Evolutionary conservation across 352 stramenopile genomes (phyloP).

Genomic region (Plasmopara muralis): DNA sequence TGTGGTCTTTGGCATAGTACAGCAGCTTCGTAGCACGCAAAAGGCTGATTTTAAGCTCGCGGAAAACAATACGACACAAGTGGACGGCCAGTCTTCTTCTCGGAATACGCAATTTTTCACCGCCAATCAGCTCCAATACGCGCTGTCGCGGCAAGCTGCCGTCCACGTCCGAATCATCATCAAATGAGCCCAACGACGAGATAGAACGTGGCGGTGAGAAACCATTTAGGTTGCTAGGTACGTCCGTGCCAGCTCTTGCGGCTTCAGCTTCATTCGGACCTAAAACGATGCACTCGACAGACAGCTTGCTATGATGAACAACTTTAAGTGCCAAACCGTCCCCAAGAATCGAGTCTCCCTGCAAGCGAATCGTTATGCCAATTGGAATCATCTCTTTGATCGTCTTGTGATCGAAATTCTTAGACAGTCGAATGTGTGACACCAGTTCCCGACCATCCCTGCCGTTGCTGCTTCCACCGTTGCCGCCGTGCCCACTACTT

Average conservation of each 20-base stretch:
- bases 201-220: conserved; percentile 31
- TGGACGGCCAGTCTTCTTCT: conserved; percentile 66
- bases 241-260: conserved; percentile 1
- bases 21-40: conserved; percentile 77
- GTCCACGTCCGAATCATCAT: conserved; percentile 26
- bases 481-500: conserved; percentile 9
- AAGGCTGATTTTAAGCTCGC: conserved; percentile 65
- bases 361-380: conserved; percentile 72
- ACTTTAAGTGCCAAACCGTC: conserved; percentile 73
- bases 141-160: conserved; percentile 34
- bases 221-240: conserved; percentile 7
- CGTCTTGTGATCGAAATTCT: conserved; percentile 87
- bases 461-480: conserved; percentile 8
- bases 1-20: conserved; percentile 71
- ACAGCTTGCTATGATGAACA: conserved; percentile 77
- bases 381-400: conserved; percentile 88
- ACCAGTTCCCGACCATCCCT: conserved; percentile 42
- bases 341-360: conserved; percentile 73
- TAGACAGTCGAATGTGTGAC: conserved; percentile 75
- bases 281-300: conserved; percentile 78
- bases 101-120: conserved; percentile 79
- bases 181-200: conserved; percentile 38
- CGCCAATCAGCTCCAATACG: conserved; percentile 72
- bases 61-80: conserved; percentile 55
- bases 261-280: conserved; percentile 33